Evolutionary conservation across 2,329 filamentous ascomycete genomes (phyloP).

Genomic region (Pseudocercospora fijiensis): DNA sequence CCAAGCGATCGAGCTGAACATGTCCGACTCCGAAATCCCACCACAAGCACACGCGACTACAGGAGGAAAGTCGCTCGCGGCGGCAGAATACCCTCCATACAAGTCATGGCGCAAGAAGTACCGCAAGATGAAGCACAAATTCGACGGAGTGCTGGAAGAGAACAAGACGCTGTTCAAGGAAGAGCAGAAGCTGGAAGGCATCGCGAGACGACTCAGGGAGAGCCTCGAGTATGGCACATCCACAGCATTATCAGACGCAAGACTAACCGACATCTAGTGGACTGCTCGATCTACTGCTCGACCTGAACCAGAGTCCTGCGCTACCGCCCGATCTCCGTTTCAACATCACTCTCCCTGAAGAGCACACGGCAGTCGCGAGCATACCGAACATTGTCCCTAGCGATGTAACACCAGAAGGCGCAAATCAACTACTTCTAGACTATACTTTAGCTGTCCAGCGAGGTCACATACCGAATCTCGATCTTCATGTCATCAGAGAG

Average conservation of each 20-base stretch:
- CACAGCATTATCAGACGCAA: not conserved
- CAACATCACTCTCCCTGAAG: constrained; percentile 71
- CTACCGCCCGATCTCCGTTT: constrained; percentile 29
- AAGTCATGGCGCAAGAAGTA: constrained; percentile 72
- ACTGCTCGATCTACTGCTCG: constrained; percentile 81
- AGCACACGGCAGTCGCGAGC: constrained; percentile 64
- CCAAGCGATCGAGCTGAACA: constrained; percentile 9
- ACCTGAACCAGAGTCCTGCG: constrained; percentile 76
- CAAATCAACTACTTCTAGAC: constrained; percentile 36
- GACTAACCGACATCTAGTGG: constrained; percentile 57
- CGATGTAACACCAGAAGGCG: constrained; percentile 37
- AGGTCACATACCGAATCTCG: constrained; percentile 34
- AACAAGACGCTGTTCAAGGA: constrained; percentile 79
- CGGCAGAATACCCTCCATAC: constrained; percentile 33
- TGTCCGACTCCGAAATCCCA: constrained; percentile 37
- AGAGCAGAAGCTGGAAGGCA: constrained; percentile 76
- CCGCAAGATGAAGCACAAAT: constrained; percentile 79
- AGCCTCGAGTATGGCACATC: constrained; percentile 76
- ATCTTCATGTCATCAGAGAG: constrained; percentile 35
- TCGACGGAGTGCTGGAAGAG: constrained; percentile 74
- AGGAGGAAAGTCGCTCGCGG: constrained; percentile 29
- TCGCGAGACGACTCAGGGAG: constrained; percentile 78
- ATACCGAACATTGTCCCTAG: constrained; percentile 49
- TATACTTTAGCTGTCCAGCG: constrained; percentile 39
- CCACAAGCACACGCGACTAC: constrained; percentile 21